phyloP scores from a whole-genome alignment of 1,284 basidiomycete genomes.

The Cutaneotrichosporon dermatis region DNA sequence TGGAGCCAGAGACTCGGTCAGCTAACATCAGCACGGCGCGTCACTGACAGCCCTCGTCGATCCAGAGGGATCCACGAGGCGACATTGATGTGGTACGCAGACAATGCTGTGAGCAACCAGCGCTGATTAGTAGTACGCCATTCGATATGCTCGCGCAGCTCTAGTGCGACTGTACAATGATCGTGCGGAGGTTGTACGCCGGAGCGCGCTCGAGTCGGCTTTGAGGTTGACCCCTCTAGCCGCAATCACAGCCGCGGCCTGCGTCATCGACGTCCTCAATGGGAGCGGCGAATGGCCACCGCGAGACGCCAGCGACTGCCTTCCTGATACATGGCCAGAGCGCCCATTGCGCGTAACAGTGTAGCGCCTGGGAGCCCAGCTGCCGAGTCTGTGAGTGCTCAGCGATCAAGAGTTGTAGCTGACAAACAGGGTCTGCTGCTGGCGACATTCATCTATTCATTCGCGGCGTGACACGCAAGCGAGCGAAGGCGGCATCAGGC shows the following conservation, averaged over 20 bases:
- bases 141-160: conserved; percentile 59
- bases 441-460: conserved; percentile 70
- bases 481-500: conserved; percentile 54
- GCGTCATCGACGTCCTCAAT: not conserved
- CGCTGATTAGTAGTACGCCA: conserved; percentile 55
- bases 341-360: conserved; percentile 64
- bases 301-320: not conserved
- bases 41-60: conserved; percentile 62
- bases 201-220: conserved; percentile 62
- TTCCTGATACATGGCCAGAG: conserved; percentile 27
- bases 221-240: conserved; percentile 17
- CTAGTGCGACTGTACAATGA: conserved; percentile 64
- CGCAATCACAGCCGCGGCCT: not conserved
- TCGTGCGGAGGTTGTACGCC: conserved; percentile 59
- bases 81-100: conserved; percentile 58
- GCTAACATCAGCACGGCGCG: conserved; percentile 33
- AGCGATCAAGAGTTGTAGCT: conserved; percentile 1
- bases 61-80: conserved; percentile 72
- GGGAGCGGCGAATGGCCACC: conserved; percentile 8
- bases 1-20: not conserved
- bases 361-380: conserved; percentile 75
- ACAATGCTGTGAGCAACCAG: not conserved
- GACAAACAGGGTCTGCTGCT: conserved; percentile 60
- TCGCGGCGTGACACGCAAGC: conserved; percentile 62
- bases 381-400: conserved; percentile 65